Conservation (phyloP, 202 grass and related monocot genomes). For the Schoenoplectus tabernaemontani region DNA sequence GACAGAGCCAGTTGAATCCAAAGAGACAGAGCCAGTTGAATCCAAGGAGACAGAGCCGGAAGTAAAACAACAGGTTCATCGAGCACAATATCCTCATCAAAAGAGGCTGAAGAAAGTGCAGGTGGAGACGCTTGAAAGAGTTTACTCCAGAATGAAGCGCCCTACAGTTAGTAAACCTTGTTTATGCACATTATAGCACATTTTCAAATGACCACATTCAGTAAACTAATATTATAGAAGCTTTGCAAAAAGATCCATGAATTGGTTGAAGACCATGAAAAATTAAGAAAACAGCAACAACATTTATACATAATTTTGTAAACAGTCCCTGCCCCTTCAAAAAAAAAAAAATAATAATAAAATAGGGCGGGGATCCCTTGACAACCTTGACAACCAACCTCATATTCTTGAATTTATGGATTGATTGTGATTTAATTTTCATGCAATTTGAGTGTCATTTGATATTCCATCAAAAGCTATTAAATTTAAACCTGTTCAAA, state of each 20-base stretch:
- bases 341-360: neutral
- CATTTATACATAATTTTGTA: neutral
- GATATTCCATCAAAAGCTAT: too few relatives aligned
- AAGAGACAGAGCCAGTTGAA: constrained; percentile 30
- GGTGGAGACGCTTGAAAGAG: constrained; percentile 70
- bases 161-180: constrained; percentile 53
- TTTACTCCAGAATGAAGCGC: constrained; percentile 65
- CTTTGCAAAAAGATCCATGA: neutral
- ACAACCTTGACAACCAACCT: too few relatives aligned
- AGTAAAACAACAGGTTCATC: constrained; percentile 42
- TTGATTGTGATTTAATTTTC: too few relatives aligned
- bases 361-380: too few relatives aligned
- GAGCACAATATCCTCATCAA: constrained; percentile 38
- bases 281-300: neutral
- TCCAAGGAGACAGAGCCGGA: constrained; percentile 29
- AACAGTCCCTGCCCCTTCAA: neutral
- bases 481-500: too few relatives aligned
- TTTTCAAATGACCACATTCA: neutral
- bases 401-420: too few relatives aligned
- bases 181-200: neutral
- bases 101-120: constrained; percentile 86
- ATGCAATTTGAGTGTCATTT: too few relatives aligned
- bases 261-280: neutral
- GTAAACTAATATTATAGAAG: neutral
- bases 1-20: too few relatives aligned